A percentile compares a stretch with the other conserved stretches of the same genome.
These are phyloP conservation scores for Gracilariopsis chorda DNA, from an alignment of 23 red algal genomes.

Conservation along the genomic window DNA sequence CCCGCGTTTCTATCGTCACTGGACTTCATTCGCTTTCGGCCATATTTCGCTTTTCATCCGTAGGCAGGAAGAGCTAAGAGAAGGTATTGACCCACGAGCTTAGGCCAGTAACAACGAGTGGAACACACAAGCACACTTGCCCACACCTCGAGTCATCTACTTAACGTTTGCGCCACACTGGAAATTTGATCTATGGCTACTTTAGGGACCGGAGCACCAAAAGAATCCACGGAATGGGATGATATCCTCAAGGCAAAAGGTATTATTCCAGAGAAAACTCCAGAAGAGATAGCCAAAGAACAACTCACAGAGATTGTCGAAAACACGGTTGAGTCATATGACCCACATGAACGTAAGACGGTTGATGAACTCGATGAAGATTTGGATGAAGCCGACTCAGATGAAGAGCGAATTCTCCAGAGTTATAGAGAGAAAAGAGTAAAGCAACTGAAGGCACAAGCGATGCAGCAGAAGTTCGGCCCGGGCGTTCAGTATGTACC, in stretches of 20 bases:
- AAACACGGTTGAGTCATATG: conserved; percentile 65
- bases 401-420: conserved; percentile 74
- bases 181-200: conserved; percentile 76
- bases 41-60: no score
- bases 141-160: no score
- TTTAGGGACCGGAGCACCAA: conserved; percentile 66
- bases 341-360: conserved; percentile 69
- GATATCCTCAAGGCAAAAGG: conserved; percentile 82
- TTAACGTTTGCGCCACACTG: no score
- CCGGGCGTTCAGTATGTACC: conserved; percentile 68
- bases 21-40: no score
- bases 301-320: conserved; percentile 57
- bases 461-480: conserved; percentile 50
- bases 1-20: no score
- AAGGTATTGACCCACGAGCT: no score
- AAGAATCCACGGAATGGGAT: conserved; percentile 91
- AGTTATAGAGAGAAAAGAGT: conserved; percentile 64
- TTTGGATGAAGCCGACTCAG: conserved; percentile 79
- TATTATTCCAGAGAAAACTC: conserved; percentile 80
- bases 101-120: no score
- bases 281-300: conserved; percentile 70
- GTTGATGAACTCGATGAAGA: conserved; percentile 75
- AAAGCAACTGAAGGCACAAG: conserved; percentile 46
- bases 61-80: no score
- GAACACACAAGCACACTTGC: no score